Evolutionary conservation across 257 asterid species (phyloP).

Genomic region (Penstemon eatonii): DNA sequence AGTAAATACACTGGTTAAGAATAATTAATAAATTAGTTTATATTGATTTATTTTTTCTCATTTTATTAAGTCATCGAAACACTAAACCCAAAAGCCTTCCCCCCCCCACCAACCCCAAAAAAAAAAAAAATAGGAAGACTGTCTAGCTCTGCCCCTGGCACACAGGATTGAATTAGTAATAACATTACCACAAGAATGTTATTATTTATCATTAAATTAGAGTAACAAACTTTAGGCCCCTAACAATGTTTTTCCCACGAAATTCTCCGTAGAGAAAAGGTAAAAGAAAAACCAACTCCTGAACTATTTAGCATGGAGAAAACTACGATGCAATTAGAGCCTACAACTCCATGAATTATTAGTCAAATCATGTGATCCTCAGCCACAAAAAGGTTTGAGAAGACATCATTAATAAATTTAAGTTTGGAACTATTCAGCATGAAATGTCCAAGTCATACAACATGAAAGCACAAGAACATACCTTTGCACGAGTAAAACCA

Average conservation of each 20-base stretch:
- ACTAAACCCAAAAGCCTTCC: background rate
- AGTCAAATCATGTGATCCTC: background rate
- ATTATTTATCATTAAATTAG: background rate
- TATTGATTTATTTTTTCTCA: background rate
- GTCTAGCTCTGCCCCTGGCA: background rate
- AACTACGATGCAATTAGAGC: background rate
- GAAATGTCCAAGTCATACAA: slow-evolving; percentile 10
- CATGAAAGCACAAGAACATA: slow-evolving; percentile 26
- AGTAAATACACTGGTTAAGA: background rate
- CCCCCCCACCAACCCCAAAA: background rate
- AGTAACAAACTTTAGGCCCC: background rate
- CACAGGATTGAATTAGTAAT: background rate
- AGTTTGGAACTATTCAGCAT: background rate
- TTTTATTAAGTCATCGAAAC: background rate
- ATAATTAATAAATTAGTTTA: background rate
- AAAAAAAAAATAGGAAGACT: background rate
- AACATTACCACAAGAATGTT: slow-evolving; percentile 7
- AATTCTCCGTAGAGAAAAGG: background rate
- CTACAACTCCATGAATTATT: background rate
- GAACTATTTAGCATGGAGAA: background rate
- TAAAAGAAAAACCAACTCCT: background rate
- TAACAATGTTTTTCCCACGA: background rate
- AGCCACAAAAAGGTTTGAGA: slow-evolving; percentile 19
- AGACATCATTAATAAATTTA: slow-evolving; percentile 6
- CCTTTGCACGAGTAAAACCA: slow-evolving; percentile 98